These are phyloP conservation scores for Dipteronia sinensis DNA, from an alignment of 345 rosid species.

Conservation along the genomic window DNA sequence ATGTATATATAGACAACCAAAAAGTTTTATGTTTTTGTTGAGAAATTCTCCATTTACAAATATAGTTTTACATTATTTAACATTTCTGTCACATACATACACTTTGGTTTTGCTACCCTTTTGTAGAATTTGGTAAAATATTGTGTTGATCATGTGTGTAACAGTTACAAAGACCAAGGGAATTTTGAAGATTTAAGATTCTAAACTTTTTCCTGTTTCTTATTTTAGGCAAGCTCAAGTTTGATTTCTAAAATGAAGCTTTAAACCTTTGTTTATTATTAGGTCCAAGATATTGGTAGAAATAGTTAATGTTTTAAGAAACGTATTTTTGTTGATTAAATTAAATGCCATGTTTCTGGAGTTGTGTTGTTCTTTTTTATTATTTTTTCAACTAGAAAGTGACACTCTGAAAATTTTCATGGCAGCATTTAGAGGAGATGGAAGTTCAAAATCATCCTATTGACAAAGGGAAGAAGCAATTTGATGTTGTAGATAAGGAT, in stretches of 20 bases:
- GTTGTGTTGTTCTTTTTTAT: background rate
- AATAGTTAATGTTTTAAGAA: background rate
- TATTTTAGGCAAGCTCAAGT: background rate
- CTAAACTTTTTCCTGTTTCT: too few relatives aligned
- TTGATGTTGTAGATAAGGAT: conserved; percentile 69
- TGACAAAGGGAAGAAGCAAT: conserved; percentile 68
- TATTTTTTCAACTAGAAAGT: background rate
- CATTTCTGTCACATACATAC: too few relatives aligned
- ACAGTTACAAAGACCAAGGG: background rate
- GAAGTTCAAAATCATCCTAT: conserved; percentile 66
- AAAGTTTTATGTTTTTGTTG: too few relatives aligned
- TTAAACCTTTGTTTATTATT: background rate
- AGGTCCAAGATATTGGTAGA: background rate
- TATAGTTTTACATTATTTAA: too few relatives aligned
- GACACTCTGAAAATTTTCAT: conserved; percentile 12
- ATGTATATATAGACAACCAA: too few relatives aligned
- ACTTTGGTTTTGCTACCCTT: background rate
- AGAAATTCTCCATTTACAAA: too few relatives aligned
- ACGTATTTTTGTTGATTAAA: background rate
- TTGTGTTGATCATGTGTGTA: background rate
- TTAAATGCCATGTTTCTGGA: conserved; percentile 4
- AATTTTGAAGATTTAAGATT: background rate
- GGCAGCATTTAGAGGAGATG: conserved; percentile 90
- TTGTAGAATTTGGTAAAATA: background rate
- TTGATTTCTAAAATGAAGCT: background rate